These are phyloP conservation scores for Cryptococcus wingfieldii DNA, from an alignment of 1,284 basidiomycete species.

Conservation along the genomic window DNA sequence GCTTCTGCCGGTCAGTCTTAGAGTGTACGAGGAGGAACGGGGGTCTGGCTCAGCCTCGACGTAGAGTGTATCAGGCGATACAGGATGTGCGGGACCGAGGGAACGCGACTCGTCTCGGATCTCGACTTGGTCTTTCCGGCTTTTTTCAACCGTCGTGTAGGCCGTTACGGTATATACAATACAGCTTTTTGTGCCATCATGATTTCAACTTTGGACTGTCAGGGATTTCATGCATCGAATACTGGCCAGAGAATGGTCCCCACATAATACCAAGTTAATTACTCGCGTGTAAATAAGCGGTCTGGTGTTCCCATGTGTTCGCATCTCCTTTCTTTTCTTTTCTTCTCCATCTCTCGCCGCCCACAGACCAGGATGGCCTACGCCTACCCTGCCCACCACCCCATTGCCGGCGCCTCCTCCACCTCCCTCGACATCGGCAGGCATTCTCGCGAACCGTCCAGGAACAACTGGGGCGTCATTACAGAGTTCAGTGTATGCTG, in stretches of 20 bases:
- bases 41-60: too few species aligned
- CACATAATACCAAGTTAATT: too few species aligned
- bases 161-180: too few species aligned
- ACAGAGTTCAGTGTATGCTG: constrained; percentile 26
- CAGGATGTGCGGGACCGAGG: background rate
- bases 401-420: constrained; percentile 4
- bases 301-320: too few species aligned
- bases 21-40: too few species aligned
- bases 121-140: background rate
- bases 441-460: background rate
- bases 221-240: too few species aligned
- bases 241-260: too few species aligned
- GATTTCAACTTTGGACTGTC: too few species aligned
- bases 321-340: too few species aligned
- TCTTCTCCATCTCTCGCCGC: background rate
- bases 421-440: background rate
- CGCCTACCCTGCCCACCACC: constrained; percentile 21
- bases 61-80: background rate
- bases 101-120: background rate
- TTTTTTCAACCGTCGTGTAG: background rate
- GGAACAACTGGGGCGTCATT: constrained; percentile 26
- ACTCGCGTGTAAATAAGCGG: too few species aligned
- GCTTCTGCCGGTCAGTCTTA: background rate
- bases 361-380: constrained; percentile 26
- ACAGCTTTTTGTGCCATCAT: too few species aligned